Percentiles rank a stretch among this genome's conserved stretches.
Evolutionary conservation across 179 eudicot species (phyloP).

Genomic region (Amaranthus tricolor): DNA sequence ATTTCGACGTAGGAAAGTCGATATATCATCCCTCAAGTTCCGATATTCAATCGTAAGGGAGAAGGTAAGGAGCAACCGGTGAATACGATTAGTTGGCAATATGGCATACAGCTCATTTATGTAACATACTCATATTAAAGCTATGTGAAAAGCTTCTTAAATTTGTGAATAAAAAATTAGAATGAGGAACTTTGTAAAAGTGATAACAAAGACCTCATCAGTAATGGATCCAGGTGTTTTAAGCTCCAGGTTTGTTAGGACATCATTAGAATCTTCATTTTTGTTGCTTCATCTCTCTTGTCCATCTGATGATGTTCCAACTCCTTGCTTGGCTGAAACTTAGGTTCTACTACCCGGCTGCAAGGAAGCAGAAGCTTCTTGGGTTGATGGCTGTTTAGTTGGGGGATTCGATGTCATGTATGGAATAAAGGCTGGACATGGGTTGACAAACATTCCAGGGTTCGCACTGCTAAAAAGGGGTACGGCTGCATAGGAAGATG

Average conservation of each 20-base stretch:
- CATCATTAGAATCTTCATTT: conserved; percentile 51
- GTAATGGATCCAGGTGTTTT: conserved; percentile 69
- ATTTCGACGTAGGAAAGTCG: no score
- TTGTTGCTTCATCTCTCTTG: conserved; percentile 39
- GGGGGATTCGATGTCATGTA: conserved; percentile 42
- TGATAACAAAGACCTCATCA: conserved; percentile 46
- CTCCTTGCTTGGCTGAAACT: conserved; percentile 43
- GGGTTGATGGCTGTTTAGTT: conserved; percentile 28
- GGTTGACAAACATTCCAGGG: conserved; percentile 55
- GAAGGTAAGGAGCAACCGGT: no score
- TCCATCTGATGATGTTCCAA: conserved; percentile 38
- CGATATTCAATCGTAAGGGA: background rate
- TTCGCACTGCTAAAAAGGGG: conserved; percentile 58
- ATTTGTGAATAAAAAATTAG: background rate
- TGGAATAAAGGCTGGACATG: conserved; percentile 59
- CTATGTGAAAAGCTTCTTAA: background rate
- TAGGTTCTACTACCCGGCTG: conserved; percentile 46
- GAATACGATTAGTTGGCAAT: no score
- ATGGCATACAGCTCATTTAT: no score
- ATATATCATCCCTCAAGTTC: no score
- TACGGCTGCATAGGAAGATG: conserved; percentile 75
- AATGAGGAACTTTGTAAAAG: background rate
- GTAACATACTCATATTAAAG: background rate
- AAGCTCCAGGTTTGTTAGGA: conserved; percentile 65
- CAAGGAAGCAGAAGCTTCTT: conserved; percentile 28